phyloP scores from a whole-genome alignment of 805 yeast genomes.

The Barnettozyma botsteinii region DNA sequence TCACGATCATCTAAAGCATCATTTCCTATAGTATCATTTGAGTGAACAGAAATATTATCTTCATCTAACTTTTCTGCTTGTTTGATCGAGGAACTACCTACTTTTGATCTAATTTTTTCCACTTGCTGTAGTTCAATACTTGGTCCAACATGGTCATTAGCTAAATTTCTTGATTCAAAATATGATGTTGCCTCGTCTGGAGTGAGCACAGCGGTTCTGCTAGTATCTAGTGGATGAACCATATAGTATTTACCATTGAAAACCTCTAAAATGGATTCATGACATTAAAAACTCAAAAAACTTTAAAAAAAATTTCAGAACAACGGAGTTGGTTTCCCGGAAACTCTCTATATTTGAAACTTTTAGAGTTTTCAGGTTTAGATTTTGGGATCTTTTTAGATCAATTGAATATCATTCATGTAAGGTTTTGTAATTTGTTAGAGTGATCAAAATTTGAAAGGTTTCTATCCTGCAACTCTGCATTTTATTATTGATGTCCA shows the following conservation, averaged over 20 bases:
- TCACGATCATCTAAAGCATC: neutral
- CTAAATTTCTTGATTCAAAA: neutral
- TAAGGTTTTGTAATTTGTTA: too few relatives aligned
- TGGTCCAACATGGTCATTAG: neutral
- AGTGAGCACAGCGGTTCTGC: conserved; percentile 1
- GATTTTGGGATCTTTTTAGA: too few relatives aligned
- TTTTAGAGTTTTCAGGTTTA: too few relatives aligned
- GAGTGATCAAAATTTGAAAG: too few relatives aligned
- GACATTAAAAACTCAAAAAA: too few relatives aligned
- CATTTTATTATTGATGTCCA: too few relatives aligned
- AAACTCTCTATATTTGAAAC: too few relatives aligned
- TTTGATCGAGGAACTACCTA: neutral
- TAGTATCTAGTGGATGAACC: conserved; percentile 2
- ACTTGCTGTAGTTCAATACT: neutral
- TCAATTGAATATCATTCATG: too few relatives aligned
- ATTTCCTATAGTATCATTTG: neutral
- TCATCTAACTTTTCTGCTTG: neutral
- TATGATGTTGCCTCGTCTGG: neutral
- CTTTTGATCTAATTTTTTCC: neutral
- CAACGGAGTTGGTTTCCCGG: too few relatives aligned
- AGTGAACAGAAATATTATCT: neutral
- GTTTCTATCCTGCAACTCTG: too few relatives aligned
- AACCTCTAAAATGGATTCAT: neutral
- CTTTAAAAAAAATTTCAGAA: neutral
- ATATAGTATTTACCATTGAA: neutral